Conservation (phyloP, 2,329 filamentous ascomycete genomes). For the Zymoseptoria pseudotritici region DNA sequence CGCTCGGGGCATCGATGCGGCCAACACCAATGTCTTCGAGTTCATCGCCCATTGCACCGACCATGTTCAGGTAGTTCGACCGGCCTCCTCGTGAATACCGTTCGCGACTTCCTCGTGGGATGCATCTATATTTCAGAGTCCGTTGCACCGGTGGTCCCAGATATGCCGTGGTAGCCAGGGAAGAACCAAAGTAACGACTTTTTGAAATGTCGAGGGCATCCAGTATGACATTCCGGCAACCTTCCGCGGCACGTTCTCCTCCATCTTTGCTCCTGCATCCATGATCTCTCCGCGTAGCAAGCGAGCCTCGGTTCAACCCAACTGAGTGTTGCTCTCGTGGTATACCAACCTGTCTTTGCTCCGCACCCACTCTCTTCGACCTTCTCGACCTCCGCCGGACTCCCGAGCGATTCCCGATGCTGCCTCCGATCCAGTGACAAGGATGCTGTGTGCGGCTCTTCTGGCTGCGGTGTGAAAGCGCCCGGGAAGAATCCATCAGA, state of each 20-base stretch:
- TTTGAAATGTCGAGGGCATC: no score
- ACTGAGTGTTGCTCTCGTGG: not conserved
- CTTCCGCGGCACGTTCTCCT: not conserved
- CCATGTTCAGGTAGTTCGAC: slow-evolving; percentile 37
- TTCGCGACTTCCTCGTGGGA: no score
- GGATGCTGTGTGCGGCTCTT: not conserved
- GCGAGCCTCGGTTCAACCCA: not conserved
- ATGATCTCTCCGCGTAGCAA: not conserved
- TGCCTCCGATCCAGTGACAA: not conserved
- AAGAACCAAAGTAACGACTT: no score
- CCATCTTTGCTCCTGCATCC: not conserved
- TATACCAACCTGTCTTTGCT: not conserved
- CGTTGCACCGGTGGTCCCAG: no score
- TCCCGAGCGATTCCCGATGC: not conserved
- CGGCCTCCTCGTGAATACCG: no score
- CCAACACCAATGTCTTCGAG: slow-evolving; percentile 21
- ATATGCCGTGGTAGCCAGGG: no score
- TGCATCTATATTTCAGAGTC: no score
- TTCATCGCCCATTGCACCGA: slow-evolving; percentile 36
- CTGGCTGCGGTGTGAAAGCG: no score
- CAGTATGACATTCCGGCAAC: not conserved
- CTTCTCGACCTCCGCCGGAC: not conserved
- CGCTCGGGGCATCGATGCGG: slow-evolving; percentile 36
- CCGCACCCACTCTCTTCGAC: not conserved
- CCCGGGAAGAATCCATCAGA: no score